Evolutionary conservation across 257 asterid genomes (phyloP), one percentile per base, ranked within the genome.

Genomic region (Capsicum pubescens): DNA sequence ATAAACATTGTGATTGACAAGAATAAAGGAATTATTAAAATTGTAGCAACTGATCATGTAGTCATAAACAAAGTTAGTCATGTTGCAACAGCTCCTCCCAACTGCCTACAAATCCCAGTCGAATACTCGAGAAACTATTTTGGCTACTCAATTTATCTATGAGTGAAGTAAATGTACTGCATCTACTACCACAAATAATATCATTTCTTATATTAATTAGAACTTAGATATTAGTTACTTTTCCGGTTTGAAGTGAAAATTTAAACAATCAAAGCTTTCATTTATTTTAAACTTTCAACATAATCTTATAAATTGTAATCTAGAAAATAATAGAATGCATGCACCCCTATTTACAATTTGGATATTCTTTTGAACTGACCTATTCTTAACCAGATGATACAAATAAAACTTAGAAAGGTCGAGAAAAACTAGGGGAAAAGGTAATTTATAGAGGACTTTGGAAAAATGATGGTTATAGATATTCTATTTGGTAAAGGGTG

Each of bases 81-180:
- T 3, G 50, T 81, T 81, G n/a, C 8, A 59, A 50, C 44, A 14
- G 12, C 77, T 63, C n/a, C 60, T 81, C 71, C 46, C 77, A 50
- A 81, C 60, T 21, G 77, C 77, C 35, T 8, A 48, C 3, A 81
- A 68, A 81, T 81, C 63, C 77, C 84, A 81, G 42, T 26, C 60
- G 58, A 58, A 58, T 58, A 58, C 1, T 7, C 9, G 64, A 26
- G 59, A 58, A 58, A 15, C 26, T 58, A 6, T 58, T 58, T 17
- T 0, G 17, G 64, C 21, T 16, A 58, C 64, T 58, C 64, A 58
- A 15, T 58, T 3, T 5, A 2, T 26, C 2, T 0, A 16, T 16
- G 21, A 16, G 21, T 5, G 21, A 16, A 58, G 17, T 58, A 17
- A 17, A 15, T 15, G 9, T 58, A 16, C 21, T 58, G 9, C 3